Evolutionary conservation across 495 filamentous ascomycete genomes (phyloP), one percentile per base, ranked within the genome.

Genomic region (Xylaria telfairii): DNA sequence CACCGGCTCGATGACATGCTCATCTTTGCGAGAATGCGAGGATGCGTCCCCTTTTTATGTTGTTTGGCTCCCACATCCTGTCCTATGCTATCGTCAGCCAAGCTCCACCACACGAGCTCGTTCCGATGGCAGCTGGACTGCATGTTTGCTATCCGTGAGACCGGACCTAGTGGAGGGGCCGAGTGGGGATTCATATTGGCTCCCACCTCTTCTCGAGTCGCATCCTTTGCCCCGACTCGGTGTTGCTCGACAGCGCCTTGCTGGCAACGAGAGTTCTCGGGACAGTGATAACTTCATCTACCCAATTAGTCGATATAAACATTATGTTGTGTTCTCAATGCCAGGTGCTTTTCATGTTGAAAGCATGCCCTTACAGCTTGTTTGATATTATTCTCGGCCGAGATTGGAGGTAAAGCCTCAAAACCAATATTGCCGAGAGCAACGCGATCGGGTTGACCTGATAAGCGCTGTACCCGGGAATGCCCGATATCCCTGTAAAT

Each of bases 401-500:
- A 66, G 19, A 10, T 39, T 24, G 47, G 8, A 56, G 12, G 5
- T 51, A 62, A 69, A 32, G 54, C 41, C 56, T 37, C 54, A 49
- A 47, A 49, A 1, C 41, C 28, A 47, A 44, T 24, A 19, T 15
- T 32, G 56, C 56, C 56, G 53, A 69, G 59, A 21, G 46, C 37
- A 28, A 42, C 13, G 24, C 67, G 54, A 28, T 46, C 47, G 32
- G 53, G 67, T 64, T 61, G 54, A 5, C 56, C 44, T 21, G 53
- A 37, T 41, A 53, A 67, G 32, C 63, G 51, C 69, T 2, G 69
- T 44, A 71, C 42, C 69, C 69, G 69, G 56, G 30, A 71, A 67
- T 17, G 39, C 34, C 69, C 69, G 69, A 67, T 32, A 37, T 41
- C 69, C 54, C 69, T 71, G 64, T 62, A 41, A 47, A 66, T 60